Evolutionary conservation across 805 yeast genomes (phyloP), one percentile per base, ranked within the genome.

Genomic region (Metschnikowia borealis): DNA sequence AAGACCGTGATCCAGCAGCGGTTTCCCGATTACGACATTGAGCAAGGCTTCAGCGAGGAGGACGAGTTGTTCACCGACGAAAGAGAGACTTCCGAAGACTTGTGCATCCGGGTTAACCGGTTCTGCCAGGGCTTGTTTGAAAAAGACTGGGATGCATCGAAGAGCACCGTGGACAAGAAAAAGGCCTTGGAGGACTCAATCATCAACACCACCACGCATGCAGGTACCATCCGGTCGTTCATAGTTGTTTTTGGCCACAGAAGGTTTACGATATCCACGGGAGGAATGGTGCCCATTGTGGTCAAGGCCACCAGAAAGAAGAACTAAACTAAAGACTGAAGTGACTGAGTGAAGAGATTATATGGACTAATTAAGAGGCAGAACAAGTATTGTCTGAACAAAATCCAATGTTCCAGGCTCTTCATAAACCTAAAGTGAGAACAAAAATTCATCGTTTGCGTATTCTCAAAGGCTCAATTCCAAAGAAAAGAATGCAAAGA

Each of bases 221-320:
- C 83, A 2, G 87, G 87, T 2, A 82, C 81, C 40, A 82, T 81
- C 33, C 67, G 79, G 48, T 71, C 81, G 26, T 63, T 77, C 5
- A 65, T 82, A 13, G 72, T 81, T 36, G 84, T 76, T 1, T 58
- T 78, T 46, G 70, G 74, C 3, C 87, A 83, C 61, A 71, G 86
- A 50, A 68, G 72, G n/a, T 78, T 82, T 58, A 73, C 81, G 21
- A 75, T 83, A 41, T 77, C 82, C 32, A 82, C 87, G 1, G 87
- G 87, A 6, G 84, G 85, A n/a, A 76, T 82, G 73, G 79, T 83
- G 13, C 83, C 84, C 3, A 69, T 80, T 31, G 79, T 82, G 3
- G 74, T 83, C 20, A 79, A 78, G 59, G 84, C 73, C 6, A 63
- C 68, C 7, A 55, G 61, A 47, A 13, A 17, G 15, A 26, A 26